Conservation (phyloP, 1,284 basidiomycete species). For the Marasmius tenuissimus region DNA sequence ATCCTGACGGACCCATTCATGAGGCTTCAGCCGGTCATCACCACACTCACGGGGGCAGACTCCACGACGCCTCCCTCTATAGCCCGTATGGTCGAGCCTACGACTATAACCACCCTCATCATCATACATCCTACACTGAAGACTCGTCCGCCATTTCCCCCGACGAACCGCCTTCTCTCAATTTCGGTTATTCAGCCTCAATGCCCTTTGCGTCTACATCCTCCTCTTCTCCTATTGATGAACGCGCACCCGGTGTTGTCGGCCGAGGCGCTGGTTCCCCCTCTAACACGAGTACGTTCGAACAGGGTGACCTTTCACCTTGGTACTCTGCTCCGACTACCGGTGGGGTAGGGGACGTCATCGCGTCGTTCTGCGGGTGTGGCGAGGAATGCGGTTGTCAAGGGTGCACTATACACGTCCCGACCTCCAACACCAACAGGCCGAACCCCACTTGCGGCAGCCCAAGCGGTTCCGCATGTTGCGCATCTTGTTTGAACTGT, state of each 20-base stretch:
- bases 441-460: slow-evolving; percentile 37
- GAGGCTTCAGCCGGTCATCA: slow-evolving; percentile 35
- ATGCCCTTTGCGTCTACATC: neutral
- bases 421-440: slow-evolving; percentile 24
- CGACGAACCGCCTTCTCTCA: neutral
- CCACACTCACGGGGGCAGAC: slow-evolving; percentile 32
- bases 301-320: slow-evolving; percentile 7
- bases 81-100: slow-evolving; percentile 67
- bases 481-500: slow-evolving; percentile 56
- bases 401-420: slow-evolving; percentile 47
- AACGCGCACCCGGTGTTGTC: neutral
- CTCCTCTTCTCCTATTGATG: neutral
- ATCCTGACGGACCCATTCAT: slow-evolving; percentile 34
- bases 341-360: slow-evolving; percentile 8
- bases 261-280: neutral
- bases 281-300: neutral
- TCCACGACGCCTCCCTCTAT: slow-evolving; percentile 43
- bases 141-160: neutral
- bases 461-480: slow-evolving; percentile 45
- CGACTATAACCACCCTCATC: slow-evolving; percentile 35
- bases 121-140: slow-evolving; percentile 10
- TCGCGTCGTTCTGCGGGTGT: slow-evolving; percentile 45
- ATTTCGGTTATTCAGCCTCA: neutral
- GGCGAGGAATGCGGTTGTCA: slow-evolving; percentile 54
- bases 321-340: slow-evolving; percentile 8